A percentile compares a stretch with the other conserved stretches of the same genome.
phyloP scores from a whole-genome alignment of 1,284 basidiomycete genomes.

The Moesziomyces antarcticus region DNA sequence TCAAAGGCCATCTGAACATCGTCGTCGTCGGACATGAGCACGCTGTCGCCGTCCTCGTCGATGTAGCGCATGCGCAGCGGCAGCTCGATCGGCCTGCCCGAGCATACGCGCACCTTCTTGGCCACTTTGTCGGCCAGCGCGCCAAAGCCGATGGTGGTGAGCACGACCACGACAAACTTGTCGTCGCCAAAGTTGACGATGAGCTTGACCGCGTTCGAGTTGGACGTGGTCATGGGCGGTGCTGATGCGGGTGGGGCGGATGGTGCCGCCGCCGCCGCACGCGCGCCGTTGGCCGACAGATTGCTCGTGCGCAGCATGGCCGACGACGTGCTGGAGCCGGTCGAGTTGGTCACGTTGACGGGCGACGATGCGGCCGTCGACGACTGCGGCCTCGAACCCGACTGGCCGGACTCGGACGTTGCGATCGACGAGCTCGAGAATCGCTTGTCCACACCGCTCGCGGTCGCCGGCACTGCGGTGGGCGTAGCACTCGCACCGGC shows the following conservation, averaged over 20 bases:
- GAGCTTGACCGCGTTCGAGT: conserved; percentile 61
- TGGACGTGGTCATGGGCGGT: neutral
- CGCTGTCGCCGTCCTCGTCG: conserved; percentile 65
- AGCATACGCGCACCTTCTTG: conserved; percentile 82
- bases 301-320: conserved; percentile 1
- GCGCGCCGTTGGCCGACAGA: conserved; percentile 2
- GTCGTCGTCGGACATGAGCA: conserved; percentile 63
- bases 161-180: conserved; percentile 89
- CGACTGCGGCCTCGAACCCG: conserved; percentile 44
- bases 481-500: neutral
- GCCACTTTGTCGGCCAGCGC: conserved; percentile 89
- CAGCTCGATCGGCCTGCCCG: conserved; percentile 32
- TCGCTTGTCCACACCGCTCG: conserved; percentile 33
- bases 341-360: conserved; percentile 28
- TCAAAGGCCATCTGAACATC: conserved; percentile 66
- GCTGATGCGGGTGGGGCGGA: neutral
- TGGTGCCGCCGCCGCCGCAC: neutral
- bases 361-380: conserved; percentile 61
- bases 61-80: conserved; percentile 53
- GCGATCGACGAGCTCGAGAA: conserved; percentile 52
- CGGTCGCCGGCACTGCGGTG: neutral
- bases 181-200: conserved; percentile 85
- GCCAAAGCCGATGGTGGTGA: conserved; percentile 78
- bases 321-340: neutral
- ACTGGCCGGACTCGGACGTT: conserved; percentile 49